Evolutionary conservation across 306 rosid species (phyloP), one percentile per base, ranked within the genome.

Genomic region (Quercus wislizeni): DNA sequence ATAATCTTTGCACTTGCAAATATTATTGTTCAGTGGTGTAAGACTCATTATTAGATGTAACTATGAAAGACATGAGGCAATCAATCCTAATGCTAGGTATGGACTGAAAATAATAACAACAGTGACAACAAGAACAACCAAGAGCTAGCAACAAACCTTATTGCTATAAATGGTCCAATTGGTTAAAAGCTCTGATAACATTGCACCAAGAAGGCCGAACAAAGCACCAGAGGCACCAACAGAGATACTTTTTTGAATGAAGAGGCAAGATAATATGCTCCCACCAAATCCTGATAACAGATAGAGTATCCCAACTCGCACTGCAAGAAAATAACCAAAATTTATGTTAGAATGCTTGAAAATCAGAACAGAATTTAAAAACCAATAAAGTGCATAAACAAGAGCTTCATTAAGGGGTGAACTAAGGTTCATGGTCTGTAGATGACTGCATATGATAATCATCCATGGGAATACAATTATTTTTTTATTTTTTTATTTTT

Each of bases 191-290:
- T 94, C 98, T 2, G 98, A 94, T 71, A 94, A 91, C 97, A 92
- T 94, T 69, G 97, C 97, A 83, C 98, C 97, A 76, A 94, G 98
- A 76, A 94, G 93, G 74, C 98, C 98, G 64, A 92, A 92, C 23
- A 92, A 91, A 35, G 97, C 97, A 20, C 98, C 97, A 35, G 98
- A 94, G 55, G 98, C 97, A 70, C 98, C 98, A 46, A 94, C 97
- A 3, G 97, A 92, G 74, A 92, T 91, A 80, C 75, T 90, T 78
- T 86, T 87, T 82, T 79, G 88, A 13, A 92, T 75, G 67, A 92
- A 94, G 18, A 92, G 81, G 3, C 84, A 79, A 5, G 98, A 94
- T 21, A 94, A 79, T 11, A 91, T 83, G 76, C 94, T 90, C 31
- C 97, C 97, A 0, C 94, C 92, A 3, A 94, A 88, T 76, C 99